These are phyloP conservation scores for Fonsecaea multimorphosa DNA, from an alignment of 2,329 filamentous ascomycete species.

Conservation along the genomic window DNA sequence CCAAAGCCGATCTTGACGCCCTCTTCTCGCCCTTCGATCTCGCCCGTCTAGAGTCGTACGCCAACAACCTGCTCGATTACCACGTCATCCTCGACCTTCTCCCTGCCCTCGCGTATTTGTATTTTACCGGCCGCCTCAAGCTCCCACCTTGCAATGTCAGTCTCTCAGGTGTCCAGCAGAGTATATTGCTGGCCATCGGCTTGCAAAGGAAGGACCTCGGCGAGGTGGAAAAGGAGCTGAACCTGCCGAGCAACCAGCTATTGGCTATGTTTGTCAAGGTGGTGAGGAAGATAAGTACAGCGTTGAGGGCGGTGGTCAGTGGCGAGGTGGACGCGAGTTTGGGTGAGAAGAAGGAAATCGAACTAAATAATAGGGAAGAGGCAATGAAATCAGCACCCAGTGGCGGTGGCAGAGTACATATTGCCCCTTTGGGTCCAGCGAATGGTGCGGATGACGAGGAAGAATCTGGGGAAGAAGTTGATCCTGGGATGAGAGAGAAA, in stretches of 20 bases:
- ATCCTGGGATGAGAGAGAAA: constrained; percentile 74
- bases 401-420: constrained; percentile 12
- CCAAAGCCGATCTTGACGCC: constrained; percentile 76
- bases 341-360: constrained; percentile 58
- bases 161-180: constrained; percentile 81
- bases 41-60: constrained; percentile 92
- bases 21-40: constrained; percentile 89
- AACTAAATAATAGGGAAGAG: constrained; percentile 6
- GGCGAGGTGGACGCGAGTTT: constrained; percentile 73
- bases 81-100: constrained; percentile 95
- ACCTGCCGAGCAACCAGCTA: constrained; percentile 75
- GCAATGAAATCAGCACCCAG: constrained; percentile 43
- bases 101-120: constrained; percentile 78
- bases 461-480: constrained; percentile 78
- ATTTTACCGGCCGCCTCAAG: constrained; percentile 79
- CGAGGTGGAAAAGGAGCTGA: constrained; percentile 77
- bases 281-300: constrained; percentile 79
- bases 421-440: background rate
- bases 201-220: constrained; percentile 89
- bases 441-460: constrained; percentile 66
- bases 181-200: constrained; percentile 86
- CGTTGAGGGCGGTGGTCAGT: constrained; percentile 77
- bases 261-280: constrained; percentile 98
- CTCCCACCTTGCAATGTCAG: constrained; percentile 60
- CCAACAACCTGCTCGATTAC: constrained; percentile 96